These are phyloP conservation scores for Argentina anserina DNA, from an alignment of 306 rosid species.

Conservation along the genomic window DNA sequence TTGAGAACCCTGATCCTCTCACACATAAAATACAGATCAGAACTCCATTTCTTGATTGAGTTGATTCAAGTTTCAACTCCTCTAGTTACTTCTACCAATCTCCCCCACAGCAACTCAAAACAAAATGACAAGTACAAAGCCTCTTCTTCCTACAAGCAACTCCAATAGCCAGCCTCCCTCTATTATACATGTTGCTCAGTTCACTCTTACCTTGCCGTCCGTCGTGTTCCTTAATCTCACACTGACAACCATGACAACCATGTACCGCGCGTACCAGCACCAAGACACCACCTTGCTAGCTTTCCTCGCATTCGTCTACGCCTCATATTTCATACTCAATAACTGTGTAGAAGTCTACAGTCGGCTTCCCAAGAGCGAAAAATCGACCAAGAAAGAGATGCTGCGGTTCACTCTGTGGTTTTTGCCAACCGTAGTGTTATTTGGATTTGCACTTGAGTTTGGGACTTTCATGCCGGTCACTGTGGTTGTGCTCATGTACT, in stretches of 20 bases:
- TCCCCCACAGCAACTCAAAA: neutral
- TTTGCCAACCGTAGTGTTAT: conserved; percentile 10
- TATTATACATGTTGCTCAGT: neutral
- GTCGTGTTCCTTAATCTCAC: conserved; percentile 19
- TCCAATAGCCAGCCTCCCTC: neutral
- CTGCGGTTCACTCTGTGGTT: conserved; percentile 12
- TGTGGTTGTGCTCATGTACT: neutral
- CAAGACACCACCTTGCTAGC: neutral
- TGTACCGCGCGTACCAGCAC: conserved; percentile 20
- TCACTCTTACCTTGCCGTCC: neutral
- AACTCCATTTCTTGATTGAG: neutral
- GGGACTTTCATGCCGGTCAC: neutral
- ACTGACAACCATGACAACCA: neutral
- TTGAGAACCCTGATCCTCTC: neutral
- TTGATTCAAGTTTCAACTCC: neutral
- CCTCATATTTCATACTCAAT: neutral
- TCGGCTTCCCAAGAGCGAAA: neutral
- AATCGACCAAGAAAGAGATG: conserved; percentile 5
- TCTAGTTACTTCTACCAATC: neutral
- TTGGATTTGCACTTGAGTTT: conserved; percentile 14
- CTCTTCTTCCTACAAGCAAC: neutral
- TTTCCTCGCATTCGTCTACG: neutral
- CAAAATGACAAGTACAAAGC: neutral
- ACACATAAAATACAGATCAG: neutral
- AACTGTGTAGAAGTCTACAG: neutral